Conservation (phyloP, 768 basidiomycete genomes). For the Boletellus emodensis region DNA sequence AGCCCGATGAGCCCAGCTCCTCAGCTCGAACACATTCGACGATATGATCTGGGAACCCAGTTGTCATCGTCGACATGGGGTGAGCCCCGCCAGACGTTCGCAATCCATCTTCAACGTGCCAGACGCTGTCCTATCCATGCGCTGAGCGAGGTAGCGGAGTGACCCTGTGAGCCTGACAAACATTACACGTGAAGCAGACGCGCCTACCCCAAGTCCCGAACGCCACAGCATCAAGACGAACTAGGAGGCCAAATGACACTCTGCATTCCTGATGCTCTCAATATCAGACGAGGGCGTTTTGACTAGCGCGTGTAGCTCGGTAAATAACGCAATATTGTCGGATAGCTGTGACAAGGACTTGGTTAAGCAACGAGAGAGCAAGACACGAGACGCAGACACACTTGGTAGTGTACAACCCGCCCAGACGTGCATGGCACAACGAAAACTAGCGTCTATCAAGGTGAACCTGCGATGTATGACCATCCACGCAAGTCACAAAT, state of each 20-base stretch:
- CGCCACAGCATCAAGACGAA: neutral
- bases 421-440: constrained; percentile 77
- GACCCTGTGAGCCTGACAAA: too few species aligned
- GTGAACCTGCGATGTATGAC: neutral
- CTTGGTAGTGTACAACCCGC: constrained; percentile 68
- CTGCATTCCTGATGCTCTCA: constrained; percentile 8
- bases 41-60: too few species aligned
- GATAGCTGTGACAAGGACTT: constrained; percentile 32
- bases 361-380: neutral
- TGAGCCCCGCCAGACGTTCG: too few species aligned
- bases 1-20: too few species aligned
- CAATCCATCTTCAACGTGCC: too few species aligned
- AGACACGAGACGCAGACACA: constrained; percentile 26
- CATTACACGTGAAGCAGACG: too few species aligned
- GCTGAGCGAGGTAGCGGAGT: too few species aligned
- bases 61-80: too few species aligned
- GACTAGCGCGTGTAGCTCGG: constrained; percentile 29
- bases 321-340: constrained; percentile 44
- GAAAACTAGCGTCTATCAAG: constrained; percentile 64
- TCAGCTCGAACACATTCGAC: too few species aligned
- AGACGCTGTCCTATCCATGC: too few species aligned
- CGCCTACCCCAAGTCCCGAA: too few species aligned
- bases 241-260: neutral
- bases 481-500: neutral
- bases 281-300: constrained; percentile 15